phyloP scores from a whole-genome alignment of 305 asterid species.

The Fraxinus angustifolia region DNA sequence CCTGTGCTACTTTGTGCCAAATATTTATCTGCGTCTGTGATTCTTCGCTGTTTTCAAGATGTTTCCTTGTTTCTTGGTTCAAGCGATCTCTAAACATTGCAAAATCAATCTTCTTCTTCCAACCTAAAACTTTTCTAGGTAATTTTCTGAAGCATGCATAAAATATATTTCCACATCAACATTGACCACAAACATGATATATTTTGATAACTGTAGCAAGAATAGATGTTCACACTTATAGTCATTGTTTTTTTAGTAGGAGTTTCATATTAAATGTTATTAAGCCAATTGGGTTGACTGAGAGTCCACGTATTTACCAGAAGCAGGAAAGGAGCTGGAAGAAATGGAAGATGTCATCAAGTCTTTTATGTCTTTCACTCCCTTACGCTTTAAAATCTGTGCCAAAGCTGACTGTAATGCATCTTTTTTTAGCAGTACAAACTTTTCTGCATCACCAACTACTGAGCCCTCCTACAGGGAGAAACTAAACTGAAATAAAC shows the following conservation, averaged over 20 bases:
- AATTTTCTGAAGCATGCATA: neutral
- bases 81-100: neutral
- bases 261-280: neutral
- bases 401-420: slow-evolving; percentile 58
- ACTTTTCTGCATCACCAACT: slow-evolving; percentile 84
- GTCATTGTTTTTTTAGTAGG: neutral
- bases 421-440: slow-evolving; percentile 55
- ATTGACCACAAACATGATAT: neutral
- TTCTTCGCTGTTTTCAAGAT: neutral
- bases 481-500: neutral
- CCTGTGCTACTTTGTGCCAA: neutral
- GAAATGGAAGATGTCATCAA: slow-evolving; percentile 49
- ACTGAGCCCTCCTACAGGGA: slow-evolving; percentile 52
- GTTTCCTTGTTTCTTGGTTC: neutral
- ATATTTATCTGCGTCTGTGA: neutral
- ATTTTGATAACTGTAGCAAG: neutral
- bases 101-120: neutral
- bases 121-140: neutral
- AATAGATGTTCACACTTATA: neutral
- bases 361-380: slow-evolving; percentile 54
- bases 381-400: slow-evolving; percentile 45
- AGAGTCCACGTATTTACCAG: neutral
- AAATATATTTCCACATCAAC: slow-evolving; percentile 1
- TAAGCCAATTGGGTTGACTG: neutral
- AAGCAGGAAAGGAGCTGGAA: neutral